These are phyloP conservation scores for Ceratorhiza oryzae-sativae DNA, from an alignment of 1,284 basidiomycete species.

Conservation along the genomic window DNA sequence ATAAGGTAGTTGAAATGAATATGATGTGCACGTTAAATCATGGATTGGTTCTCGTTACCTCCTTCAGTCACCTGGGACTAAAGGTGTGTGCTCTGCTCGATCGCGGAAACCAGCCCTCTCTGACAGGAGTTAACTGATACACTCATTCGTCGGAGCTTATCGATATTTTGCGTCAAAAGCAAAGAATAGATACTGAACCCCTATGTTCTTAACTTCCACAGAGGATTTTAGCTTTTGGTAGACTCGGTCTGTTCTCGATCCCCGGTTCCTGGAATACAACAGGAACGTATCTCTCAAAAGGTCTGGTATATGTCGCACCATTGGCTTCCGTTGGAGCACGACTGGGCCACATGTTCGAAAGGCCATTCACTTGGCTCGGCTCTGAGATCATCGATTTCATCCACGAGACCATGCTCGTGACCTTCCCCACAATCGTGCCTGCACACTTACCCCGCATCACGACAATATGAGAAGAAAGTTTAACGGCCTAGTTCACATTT, in stretches of 20 bases:
- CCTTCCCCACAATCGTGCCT: background rate
- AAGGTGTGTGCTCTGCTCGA: background rate
- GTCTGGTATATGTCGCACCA: background rate
- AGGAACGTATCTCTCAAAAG: background rate
- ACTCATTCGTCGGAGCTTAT: too few relatives aligned
- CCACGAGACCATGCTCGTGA: slow-evolving; percentile 6
- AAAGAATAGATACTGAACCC: too few relatives aligned
- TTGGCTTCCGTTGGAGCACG: background rate
- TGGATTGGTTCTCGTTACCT: too few relatives aligned
- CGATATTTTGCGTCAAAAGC: too few relatives aligned
- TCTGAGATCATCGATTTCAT: background rate
- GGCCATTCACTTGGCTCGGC: background rate
- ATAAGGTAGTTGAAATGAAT: too few relatives aligned
- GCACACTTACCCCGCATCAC: background rate
- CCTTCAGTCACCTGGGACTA: background rate
- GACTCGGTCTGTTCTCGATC: background rate
- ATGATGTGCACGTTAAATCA: too few relatives aligned
- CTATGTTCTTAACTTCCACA: background rate
- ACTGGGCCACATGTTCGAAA: background rate
- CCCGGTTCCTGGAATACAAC: background rate
- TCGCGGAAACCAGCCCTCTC: background rate
- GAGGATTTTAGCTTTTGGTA: background rate
- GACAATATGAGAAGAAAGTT: background rate
- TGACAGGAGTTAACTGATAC: too few relatives aligned
- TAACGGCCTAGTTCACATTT: background rate